Evolutionary conservation across 345 rosid species (phyloP).

Genomic region (Salix dunnii): DNA sequence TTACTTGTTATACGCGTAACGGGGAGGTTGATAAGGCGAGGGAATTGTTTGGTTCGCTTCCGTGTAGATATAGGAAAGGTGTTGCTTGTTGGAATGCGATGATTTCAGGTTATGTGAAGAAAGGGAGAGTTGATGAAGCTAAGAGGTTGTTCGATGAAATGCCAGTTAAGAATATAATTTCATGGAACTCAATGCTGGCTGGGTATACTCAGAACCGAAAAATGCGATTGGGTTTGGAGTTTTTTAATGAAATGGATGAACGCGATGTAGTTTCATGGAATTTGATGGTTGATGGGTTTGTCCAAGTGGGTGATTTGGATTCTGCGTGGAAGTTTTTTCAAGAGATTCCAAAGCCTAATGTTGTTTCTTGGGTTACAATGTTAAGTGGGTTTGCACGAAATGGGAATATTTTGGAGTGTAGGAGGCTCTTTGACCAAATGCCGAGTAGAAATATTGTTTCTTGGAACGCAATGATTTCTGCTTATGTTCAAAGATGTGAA

Average conservation of each 20-base stretch:
- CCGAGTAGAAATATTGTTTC: constrained; percentile 35
- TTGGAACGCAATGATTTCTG: constrained; percentile 46
- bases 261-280: constrained; percentile 30
- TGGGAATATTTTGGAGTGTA: constrained; percentile 28
- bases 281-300: constrained; percentile 33
- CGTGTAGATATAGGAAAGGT: constrained; percentile 24
- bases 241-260: constrained; percentile 15
- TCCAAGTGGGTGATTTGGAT: constrained; percentile 28
- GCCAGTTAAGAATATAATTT: constrained; percentile 36
- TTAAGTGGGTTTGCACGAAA: constrained; percentile 30
- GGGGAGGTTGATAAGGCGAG: constrained; percentile 37
- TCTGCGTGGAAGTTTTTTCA: constrained; percentile 36
- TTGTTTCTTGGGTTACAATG: constrained; percentile 40
- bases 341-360: constrained; percentile 29
- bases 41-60: constrained; percentile 34
- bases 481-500: constrained; percentile 20
- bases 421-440: constrained; percentile 33
- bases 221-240: constrained; percentile 16
- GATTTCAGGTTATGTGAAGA: constrained; percentile 40
- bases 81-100: constrained; percentile 40
- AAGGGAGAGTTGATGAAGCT: constrained; percentile 33
- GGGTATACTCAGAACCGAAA: constrained; percentile 33
- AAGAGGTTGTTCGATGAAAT: constrained; percentile 28
- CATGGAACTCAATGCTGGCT: constrained; percentile 44
- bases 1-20: constrained; percentile 30